Evolutionary conservation across 805 yeast genomes (phyloP), one percentile per base, ranked within the genome.

Genomic region (Saturnispora sekii): DNA sequence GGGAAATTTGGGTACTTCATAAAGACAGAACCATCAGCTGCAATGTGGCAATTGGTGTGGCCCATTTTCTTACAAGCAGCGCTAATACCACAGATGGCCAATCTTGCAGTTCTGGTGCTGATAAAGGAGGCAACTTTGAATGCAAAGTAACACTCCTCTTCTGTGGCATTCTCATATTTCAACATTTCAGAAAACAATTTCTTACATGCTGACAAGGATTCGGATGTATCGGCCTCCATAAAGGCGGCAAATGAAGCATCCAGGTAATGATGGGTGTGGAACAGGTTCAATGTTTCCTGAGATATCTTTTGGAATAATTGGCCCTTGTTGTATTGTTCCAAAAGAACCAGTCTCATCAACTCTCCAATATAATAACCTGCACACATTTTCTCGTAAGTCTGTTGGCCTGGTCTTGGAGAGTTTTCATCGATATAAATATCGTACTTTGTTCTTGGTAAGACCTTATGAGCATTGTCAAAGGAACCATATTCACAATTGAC

Each of bases 401-500:
- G 98, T 69, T 93, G 96, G 52, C 90, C 89, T 42, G 97, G 98
- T 72, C 97, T 85, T 60, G 98, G 98, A 41, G 95, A 84, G 58
- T 83, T 83, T 30, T 69, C 73, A 66, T 93, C 98, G 51, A 93
- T 83, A 51, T 68, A 72, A 43, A 81, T 63, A 65, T 93, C 98
- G 63, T 79, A 89, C 63, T 78, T 80, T 52, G 95, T 88, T 70
- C 97, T 81, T 63, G 98, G 98, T 55, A 93, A 75, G 26, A 83
- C 79, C 35, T 61, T 54, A 61, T 86, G 96, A 64, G 85, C 96
- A 62, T 89, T 90, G 64, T 93, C 98, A 63, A 93, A 93, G 10
- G 97, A 90, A 59, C 98, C 97, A 70, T 93, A 93, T 72, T 93
- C 98, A 73, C 98, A 90, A 74, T 93, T 93, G 68, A 93, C 88